phyloP scores from a whole-genome alignment of 495 filamentous ascomycete species.

The Xylaria acuta region DNA sequence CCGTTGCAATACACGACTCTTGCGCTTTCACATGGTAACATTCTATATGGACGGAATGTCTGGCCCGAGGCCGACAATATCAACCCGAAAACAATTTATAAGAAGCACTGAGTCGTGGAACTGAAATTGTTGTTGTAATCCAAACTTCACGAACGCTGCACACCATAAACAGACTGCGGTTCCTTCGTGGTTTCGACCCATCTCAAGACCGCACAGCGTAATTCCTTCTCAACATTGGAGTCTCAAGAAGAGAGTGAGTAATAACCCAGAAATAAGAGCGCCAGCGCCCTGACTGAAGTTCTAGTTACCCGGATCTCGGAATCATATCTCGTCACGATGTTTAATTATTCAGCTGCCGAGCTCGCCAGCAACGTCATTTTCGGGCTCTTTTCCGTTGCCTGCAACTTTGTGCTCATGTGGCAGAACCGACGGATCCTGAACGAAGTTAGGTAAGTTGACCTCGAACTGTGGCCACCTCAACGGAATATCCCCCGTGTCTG shows the following conservation, averaged over 20 bases:
- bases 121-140: background rate
- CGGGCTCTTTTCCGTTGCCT: constrained; percentile 10
- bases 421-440: constrained; percentile 14
- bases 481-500: too few relatives aligned
- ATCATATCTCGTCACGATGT: background rate
- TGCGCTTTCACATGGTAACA: constrained; percentile 9
- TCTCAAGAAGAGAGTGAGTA: background rate
- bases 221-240: background rate
- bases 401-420: constrained; percentile 1
- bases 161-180: background rate
- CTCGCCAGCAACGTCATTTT: constrained; percentile 15
- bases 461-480: background rate
- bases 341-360: constrained; percentile 7
- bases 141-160: background rate
- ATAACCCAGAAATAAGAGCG: background rate
- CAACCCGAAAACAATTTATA: background rate
- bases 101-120: background rate
- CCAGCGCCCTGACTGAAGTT: background rate
- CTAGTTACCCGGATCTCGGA: background rate
- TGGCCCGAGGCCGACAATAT: background rate
- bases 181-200: background rate
- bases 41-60: background rate
- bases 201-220: background rate
- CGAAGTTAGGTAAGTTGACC: background rate
- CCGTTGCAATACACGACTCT: background rate